Conservation (phyloP, 2,329 filamentous ascomycete species). For the Cryphonectria radicalis region DNA sequence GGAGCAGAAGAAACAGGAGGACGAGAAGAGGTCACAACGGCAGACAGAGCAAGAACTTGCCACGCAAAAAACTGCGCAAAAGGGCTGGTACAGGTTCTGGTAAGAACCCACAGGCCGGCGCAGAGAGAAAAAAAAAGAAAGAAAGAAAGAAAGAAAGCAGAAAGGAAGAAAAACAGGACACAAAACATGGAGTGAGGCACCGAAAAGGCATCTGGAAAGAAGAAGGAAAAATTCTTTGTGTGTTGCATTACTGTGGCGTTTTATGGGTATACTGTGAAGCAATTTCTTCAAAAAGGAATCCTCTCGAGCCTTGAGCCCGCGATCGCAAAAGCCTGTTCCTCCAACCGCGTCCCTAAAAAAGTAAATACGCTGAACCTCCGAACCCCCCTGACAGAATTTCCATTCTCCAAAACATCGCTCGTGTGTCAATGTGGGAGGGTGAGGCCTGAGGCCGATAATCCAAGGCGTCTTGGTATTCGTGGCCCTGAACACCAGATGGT, state of each 20-base stretch:
- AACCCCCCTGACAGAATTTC: not conserved
- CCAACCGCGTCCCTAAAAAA: not conserved
- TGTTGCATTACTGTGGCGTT: conserved; percentile 13
- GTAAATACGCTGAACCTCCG: not conserved
- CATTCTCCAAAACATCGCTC: not conserved
- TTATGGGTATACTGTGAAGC: conserved; percentile 21
- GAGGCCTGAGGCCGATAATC: not conserved
- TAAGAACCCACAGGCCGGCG: conserved; percentile 34
- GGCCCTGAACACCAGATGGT: conserved; percentile 10
- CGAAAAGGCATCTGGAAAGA: not conserved
- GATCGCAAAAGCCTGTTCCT: conserved; percentile 1
- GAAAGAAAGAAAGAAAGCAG: not conserved
- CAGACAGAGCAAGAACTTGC: conserved; percentile 40
- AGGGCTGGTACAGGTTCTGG: conserved; percentile 63
- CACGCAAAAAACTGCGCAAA: conserved; percentile 35
- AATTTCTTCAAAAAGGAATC: not conserved
- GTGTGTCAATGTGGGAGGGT: not conserved
- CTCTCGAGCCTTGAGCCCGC: not conserved
- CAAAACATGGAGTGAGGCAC: conserved; percentile 25
- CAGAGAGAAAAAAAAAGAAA: not conserved
- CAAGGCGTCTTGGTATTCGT: not conserved
- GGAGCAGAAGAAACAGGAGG: conserved; percentile 57
- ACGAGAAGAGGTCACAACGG: conserved; percentile 46
- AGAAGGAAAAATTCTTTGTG: not conserved
- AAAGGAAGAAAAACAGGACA: not conserved